A percentile compares a stretch with the other conserved stretches of the same genome.
Conservation (phyloP, 306 rosid species). For the Oemleria cerasiformis region DNA sequence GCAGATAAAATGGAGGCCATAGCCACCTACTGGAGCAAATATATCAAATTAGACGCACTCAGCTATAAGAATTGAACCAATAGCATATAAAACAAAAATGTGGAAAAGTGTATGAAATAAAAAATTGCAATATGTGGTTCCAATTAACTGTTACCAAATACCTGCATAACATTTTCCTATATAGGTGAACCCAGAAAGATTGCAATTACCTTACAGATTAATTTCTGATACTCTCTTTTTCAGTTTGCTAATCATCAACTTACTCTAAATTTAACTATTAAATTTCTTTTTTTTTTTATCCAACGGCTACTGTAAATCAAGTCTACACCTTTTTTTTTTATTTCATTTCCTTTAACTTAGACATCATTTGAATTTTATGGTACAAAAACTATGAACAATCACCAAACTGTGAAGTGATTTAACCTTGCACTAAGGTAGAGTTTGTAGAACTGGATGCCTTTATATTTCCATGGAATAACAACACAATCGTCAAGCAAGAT, state of each 20-base stretch:
- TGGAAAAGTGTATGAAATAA: not conserved
- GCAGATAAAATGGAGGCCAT: too few relatives aligned
- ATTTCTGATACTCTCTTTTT: not conserved
- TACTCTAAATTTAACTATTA: not conserved
- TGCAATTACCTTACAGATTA: not conserved
- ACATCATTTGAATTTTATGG: not conserved
- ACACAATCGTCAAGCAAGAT: not conserved
- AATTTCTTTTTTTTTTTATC: not conserved
- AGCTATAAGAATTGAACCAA: not conserved
- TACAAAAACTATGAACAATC: not conserved
- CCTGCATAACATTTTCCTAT: not conserved
- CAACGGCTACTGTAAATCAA: not conserved
- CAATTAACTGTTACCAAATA: not conserved
- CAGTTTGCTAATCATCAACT: not conserved
- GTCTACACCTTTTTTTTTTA: not conserved
- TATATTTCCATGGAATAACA: not conserved
- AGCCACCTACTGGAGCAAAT: not conserved
- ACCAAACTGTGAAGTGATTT: not conserved
- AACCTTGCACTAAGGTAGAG: not conserved
- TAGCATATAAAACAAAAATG: not conserved
- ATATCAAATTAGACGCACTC: not conserved
- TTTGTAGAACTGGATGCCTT: not conserved
- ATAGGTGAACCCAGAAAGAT: not conserved
- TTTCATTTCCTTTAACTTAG: not conserved
- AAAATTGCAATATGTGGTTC: not conserved